Base-by-base conservation (phyloP, 176 grass and related monocot species). In the Thinopyrum elongatum region DNA sequence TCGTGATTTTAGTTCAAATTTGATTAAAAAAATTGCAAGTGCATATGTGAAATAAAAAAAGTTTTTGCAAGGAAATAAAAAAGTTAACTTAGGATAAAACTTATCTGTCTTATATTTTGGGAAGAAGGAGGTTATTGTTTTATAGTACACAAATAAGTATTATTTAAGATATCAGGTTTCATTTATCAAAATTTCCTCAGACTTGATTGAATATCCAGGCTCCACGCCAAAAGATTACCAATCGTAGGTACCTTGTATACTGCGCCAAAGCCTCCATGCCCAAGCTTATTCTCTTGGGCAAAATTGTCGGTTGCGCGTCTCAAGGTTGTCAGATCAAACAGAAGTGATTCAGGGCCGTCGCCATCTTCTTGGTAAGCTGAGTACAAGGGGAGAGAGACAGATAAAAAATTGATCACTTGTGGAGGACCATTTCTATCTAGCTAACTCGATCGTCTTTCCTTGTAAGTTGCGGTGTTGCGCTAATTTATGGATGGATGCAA, bases 221-320 rank as follows among this genome's bases (percentile, higher is more conserved):
- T 46, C 12, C 42, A 46, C 11, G 12, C 11, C 11, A 10, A 46
- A 46, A 46, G 41, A 42, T 42, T 44, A 44, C 41, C 10, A 44
- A 44, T 44, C 10, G 41, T 12, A 44, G 38, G 38, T 17, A 67
- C 61, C 39, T 46, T 46, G 23, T 74, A n/a, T n/a, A n/a, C n/a
- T n/a, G n/a, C n/a, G n/a, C n/a, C n/a, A 30, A 64, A 95, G 14
- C 94, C 91, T 53, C 94, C 91, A 72, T 93, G 88, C 10, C 94
- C 91, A 25, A 95, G 81, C 80, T 91, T 95, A 42, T 95, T 93
- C 59, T 89, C 80, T 36, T 87, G 16, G 0, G 81, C 58, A 29
- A 95, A 95, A 69, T 95, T 89, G 41, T 21, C 29, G 0, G 91
- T 95, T 61, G 93, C 90, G 6, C 33, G 8, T 80, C 69, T 88